Percentiles rank a stretch among this genome's conserved stretches.
phyloP scores from a whole-genome alignment of 2,329 filamentous ascomycete genomes.

The Botrytis fabae region DNA sequence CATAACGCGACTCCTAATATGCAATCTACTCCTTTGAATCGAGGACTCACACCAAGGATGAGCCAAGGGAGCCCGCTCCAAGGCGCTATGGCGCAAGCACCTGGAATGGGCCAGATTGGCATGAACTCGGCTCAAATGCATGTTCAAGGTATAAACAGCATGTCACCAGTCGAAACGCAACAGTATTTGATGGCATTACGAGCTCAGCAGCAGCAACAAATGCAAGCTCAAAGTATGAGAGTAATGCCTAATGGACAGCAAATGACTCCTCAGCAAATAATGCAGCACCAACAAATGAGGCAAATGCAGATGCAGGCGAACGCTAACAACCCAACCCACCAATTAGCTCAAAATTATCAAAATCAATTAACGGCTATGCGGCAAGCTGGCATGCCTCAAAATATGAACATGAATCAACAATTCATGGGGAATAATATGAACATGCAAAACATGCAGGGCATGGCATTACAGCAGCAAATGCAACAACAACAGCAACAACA shows the following conservation, averaged over 20 bases:
- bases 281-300: conserved; percentile 20
- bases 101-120: conserved; percentile 55
- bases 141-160: conserved; percentile 44
- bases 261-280: conserved; percentile 21
- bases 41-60: conserved; percentile 61
- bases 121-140: conserved; percentile 46
- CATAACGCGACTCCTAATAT: conserved; percentile 62
- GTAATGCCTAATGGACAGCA: conserved; percentile 19
- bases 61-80: conserved; percentile 62
- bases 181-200: conserved; percentile 34
- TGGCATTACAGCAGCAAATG: conserved; percentile 1
- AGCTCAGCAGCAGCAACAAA: conserved; percentile 29
- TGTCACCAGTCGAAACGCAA: conserved; percentile 30
- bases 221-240: conserved; percentile 19
- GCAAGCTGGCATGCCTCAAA: conserved; percentile 15
- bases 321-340: conserved; percentile 11
- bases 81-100: conserved; percentile 57
- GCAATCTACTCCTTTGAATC: conserved; percentile 59
- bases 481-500: conserved; percentile 5
- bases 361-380: conserved; percentile 19
- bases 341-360: conserved; percentile 19
- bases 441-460: conserved; percentile 20
- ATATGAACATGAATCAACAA: conserved; percentile 21
- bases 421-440: conserved; percentile 19
- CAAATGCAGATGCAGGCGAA: conserved; percentile 20